These are phyloP conservation scores for Rhinocladiella mackenziei DNA, from an alignment of 2,329 filamentous ascomycete genomes.

Conservation along the genomic window DNA sequence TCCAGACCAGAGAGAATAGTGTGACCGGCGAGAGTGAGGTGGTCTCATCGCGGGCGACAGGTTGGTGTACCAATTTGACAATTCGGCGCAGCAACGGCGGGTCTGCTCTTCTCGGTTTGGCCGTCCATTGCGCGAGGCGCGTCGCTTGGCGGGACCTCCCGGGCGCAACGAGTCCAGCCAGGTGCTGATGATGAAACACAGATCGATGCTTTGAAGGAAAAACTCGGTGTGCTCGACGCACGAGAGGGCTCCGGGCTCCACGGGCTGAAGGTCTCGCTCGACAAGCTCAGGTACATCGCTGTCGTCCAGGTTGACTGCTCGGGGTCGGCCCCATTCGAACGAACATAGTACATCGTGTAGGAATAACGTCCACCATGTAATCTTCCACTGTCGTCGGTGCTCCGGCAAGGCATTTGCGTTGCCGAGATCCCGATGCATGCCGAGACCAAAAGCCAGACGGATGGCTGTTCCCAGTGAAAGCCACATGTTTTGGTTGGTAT, in stretches of 20 bases:
- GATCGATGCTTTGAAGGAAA: slow-evolving; percentile 3
- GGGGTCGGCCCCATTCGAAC: slow-evolving; percentile 8
- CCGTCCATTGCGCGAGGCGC: too few species aligned
- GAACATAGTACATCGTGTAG: slow-evolving; percentile 9
- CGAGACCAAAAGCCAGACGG: slow-evolving; percentile 7
- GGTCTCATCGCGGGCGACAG: slow-evolving; percentile 2
- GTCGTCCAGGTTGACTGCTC: slow-evolving; percentile 6
- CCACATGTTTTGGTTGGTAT: slow-evolving; percentile 14
- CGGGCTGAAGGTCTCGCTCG: slow-evolving; percentile 2
- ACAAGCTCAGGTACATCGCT: slow-evolving; percentile 3
- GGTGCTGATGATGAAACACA: slow-evolving; percentile 4
- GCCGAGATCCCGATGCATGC: slow-evolving; percentile 10
- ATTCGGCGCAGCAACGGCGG: neutral
- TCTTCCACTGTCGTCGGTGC: slow-evolving; percentile 10
- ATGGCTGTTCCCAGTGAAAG: slow-evolving; percentile 8
- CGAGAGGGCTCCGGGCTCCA: neutral
- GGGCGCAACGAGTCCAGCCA: slow-evolving; percentile 10
- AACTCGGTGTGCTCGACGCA: slow-evolving; percentile 7
- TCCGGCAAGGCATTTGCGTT: slow-evolving; percentile 2
- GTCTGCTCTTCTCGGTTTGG: neutral
- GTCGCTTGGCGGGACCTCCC: too few species aligned
- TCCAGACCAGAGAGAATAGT: slow-evolving; percentile 1
- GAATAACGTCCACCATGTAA: slow-evolving; percentile 9
- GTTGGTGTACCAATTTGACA: slow-evolving; percentile 2
- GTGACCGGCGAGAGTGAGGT: neutral